These are phyloP conservation scores for Telfairia occidentalis DNA, from an alignment of 331 rosid genomes.

Conservation along the genomic window DNA sequence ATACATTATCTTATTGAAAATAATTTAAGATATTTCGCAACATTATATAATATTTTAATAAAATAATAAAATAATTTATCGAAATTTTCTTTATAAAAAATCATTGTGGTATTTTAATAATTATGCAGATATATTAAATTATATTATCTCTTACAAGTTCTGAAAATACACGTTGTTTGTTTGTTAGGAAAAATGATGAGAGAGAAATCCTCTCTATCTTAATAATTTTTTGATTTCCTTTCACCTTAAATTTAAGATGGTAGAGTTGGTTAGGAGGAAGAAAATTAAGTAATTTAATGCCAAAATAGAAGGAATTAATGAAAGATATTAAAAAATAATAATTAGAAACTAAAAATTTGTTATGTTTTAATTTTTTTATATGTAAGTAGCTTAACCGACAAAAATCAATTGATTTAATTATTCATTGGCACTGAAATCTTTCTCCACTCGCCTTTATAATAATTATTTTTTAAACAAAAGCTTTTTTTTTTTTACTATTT, in stretches of 20 bases:
- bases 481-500: too few relatives aligned
- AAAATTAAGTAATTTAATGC: background rate
- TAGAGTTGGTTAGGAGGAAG: background rate
- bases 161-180: background rate
- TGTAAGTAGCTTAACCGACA: too few relatives aligned
- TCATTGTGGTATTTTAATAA: background rate
- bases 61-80: background rate
- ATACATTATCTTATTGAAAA: background rate
- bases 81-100: too few relatives aligned
- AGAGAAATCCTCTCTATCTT: background rate
- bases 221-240: background rate
- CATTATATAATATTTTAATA: background rate
- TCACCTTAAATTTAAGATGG: background rate
- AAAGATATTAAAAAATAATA: too few relatives aligned
- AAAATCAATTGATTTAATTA: too few relatives aligned
- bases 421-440: too few relatives aligned
- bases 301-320: too few relatives aligned
- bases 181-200: background rate
- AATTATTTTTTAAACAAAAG: too few relatives aligned
- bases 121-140: background rate
- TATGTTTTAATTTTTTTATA: too few relatives aligned
- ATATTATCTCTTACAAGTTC: background rate
- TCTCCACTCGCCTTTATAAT: too few relatives aligned
- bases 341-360: too few relatives aligned
- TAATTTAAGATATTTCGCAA: background rate